These are phyloP conservation scores for Cyclotella baltica DNA, from an alignment of 108 stramenopile species.

Conservation along the genomic window DNA sequence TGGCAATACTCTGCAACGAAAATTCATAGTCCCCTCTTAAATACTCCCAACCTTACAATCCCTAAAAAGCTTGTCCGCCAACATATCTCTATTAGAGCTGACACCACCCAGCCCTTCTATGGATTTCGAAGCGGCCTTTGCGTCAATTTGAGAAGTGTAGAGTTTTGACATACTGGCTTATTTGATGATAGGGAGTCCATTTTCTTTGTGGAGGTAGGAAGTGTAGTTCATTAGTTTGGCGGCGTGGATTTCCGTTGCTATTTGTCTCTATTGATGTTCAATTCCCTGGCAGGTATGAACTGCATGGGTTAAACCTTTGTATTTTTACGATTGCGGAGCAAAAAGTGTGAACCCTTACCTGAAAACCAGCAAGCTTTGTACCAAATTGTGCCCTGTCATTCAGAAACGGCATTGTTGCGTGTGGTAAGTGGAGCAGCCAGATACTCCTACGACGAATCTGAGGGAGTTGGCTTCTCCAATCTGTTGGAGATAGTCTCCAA, in stretches of 20 bases:
- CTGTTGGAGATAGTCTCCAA: too few relatives aligned
- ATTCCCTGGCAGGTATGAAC: slow-evolving; percentile 83
- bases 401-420: slow-evolving; percentile 93
- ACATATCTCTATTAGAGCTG: slow-evolving; percentile 90
- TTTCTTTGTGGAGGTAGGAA: slow-evolving; percentile 91
- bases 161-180: slow-evolving; percentile 97
- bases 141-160: slow-evolving; percentile 90
- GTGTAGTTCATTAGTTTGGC: slow-evolving; percentile 93
- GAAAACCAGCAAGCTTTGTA: slow-evolving; percentile 86
- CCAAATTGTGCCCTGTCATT: slow-evolving; percentile 94
- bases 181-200: slow-evolving; percentile 89
- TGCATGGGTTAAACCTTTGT: neutral
- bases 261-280: slow-evolving; percentile 96
- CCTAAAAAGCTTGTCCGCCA: slow-evolving; percentile 95
- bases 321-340: too few relatives aligned
- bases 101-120: slow-evolving; percentile 96
- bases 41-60: slow-evolving; percentile 97
- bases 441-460: too few relatives aligned
- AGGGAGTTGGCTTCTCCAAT: too few relatives aligned
- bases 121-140: slow-evolving; percentile 79
- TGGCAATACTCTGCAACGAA: slow-evolving; percentile 87
- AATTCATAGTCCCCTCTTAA: slow-evolving; percentile 88
- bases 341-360: too few relatives aligned
- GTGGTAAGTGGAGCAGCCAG: too few relatives aligned
- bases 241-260: slow-evolving; percentile 94